These are phyloP conservation scores for Chlorella variabilis DNA, from an alignment of 163 green algal species.

Conservation along the genomic window DNA sequence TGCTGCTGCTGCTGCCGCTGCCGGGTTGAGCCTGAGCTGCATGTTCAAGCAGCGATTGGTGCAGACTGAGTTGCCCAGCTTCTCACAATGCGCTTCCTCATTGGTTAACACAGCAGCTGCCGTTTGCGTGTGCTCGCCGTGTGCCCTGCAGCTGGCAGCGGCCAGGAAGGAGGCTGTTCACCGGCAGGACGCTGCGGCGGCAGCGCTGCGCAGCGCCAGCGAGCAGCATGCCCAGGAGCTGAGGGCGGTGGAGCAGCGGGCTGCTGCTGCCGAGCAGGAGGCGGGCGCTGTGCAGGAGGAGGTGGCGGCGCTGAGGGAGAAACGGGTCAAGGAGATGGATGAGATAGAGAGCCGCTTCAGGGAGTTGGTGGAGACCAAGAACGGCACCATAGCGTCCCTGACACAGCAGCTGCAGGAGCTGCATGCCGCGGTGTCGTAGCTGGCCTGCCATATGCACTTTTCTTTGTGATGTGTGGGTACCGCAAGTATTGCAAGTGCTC, in stretches of 20 bases:
- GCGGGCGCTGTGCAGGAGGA: slow-evolving; percentile 40
- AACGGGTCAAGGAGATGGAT: slow-evolving; percentile 18
- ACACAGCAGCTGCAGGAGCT: slow-evolving; percentile 41
- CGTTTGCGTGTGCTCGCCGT: not conserved
- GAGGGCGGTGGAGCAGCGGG: slow-evolving; percentile 43
- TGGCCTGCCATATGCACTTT: not conserved
- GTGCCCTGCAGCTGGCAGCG: slow-evolving; percentile 38
- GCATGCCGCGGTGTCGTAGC: slow-evolving; percentile 18
- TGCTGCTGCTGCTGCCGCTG: too few relatives aligned
- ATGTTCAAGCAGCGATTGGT: too few relatives aligned
- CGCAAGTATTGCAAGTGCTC: too few relatives aligned
- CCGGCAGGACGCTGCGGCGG: slow-evolving; percentile 10
- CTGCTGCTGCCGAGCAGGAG: slow-evolving; percentile 44
- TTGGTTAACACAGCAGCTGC: too few relatives aligned
- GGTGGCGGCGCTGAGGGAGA: slow-evolving; percentile 6
- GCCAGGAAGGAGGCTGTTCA: slow-evolving; percentile 41
- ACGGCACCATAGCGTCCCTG: slow-evolving; percentile 43
- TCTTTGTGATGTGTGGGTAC: too few relatives aligned
- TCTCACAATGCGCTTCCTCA: too few relatives aligned
- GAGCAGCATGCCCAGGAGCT: slow-evolving; percentile 36
- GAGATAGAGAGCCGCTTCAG: slow-evolving; percentile 25
- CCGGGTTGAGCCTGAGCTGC: not conserved
- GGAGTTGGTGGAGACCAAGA: slow-evolving; percentile 38
- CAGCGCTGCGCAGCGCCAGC: not conserved
- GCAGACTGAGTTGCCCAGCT: not conserved